Evolutionary conservation across 2,329 filamentous ascomycete species (phyloP).

Genomic region (Aspergillus novofumigatus): DNA sequence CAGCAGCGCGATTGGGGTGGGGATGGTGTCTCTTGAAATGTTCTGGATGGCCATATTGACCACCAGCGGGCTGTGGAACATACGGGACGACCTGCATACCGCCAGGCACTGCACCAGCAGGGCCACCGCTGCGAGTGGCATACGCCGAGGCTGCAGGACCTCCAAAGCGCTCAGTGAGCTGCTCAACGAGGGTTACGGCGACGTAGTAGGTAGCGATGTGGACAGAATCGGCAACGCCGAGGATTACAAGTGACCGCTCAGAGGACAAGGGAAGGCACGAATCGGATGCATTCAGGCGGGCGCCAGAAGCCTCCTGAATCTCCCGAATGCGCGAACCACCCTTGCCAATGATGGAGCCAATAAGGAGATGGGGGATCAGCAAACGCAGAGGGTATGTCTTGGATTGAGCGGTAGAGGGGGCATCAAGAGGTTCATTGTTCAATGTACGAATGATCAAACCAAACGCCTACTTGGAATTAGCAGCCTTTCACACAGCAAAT

Average conservation of each 20-base stretch:
- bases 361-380: conserved; percentile 92
- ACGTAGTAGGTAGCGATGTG: conserved; percentile 99
- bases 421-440: conserved; percentile 90
- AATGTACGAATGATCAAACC: conserved; percentile 96
- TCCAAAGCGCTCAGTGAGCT: conserved; percentile 93
- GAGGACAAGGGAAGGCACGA: conserved; percentile 90
- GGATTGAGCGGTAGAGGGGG: conserved; percentile 84
- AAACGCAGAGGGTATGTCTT: conserved; percentile 97
- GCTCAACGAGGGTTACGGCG: conserved; percentile 94
- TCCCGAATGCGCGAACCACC: conserved; percentile 92
- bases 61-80: conserved; percentile 84
- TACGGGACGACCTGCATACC: conserved; percentile 99
- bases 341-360: conserved; percentile 98
- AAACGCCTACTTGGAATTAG: conserved; percentile 64
- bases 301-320: conserved; percentile 96
- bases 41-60: conserved; percentile 87
- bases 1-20: conserved; percentile 70
- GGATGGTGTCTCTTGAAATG: conserved; percentile 73
- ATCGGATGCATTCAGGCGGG: conserved; percentile 93
- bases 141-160: conserved; percentile 97
- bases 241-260: conserved; percentile 94
- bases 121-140: conserved; percentile 87
- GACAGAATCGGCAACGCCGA: conserved; percentile 95
- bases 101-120: conserved; percentile 87
- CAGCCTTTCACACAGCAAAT: conserved; percentile 13